phyloP scores from a whole-genome alignment of 192 early-diverging fungal genomes.

The Rhizoclosmatium globosum region DNA sequence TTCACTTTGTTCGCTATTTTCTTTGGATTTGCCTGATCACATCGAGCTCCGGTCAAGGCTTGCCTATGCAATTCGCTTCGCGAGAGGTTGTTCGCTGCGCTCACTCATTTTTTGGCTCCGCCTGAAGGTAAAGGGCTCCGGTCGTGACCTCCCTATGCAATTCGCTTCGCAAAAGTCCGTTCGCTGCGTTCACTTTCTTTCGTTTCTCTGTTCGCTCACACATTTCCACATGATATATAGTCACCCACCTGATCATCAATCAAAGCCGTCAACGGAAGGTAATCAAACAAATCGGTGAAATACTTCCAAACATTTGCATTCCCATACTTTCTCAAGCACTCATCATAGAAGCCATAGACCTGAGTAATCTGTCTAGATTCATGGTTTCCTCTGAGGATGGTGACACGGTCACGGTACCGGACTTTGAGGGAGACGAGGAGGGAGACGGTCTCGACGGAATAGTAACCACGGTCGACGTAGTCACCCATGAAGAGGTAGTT shows the following conservation, averaged over 20 bases:
- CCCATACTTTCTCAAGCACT: conserved; percentile 95
- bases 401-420: conserved; percentile 93
- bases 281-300: conserved; percentile 98
- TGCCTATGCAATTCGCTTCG: no score
- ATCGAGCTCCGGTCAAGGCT: no score
- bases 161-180: no score
- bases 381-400: conserved; percentile 93
- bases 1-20: no score
- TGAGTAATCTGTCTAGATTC: conserved; percentile 96
- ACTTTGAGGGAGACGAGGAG: conserved; percentile 94
- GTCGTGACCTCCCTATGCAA: no score
- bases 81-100: no score
- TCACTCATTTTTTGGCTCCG: no score
- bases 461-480: conserved; percentile 96
- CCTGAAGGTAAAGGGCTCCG: no score
- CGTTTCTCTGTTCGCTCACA: no score
- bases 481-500: conserved; percentile 99
- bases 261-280: conserved; percentile 91
- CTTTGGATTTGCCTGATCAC: no score
- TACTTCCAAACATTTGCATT: conserved; percentile 97
- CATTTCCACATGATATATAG: no score
- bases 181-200: no score
- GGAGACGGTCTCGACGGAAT: conserved; percentile 97
- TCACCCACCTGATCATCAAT: conserved; percentile 79
- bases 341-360: conserved; percentile 99